Base-by-base conservation (phyloP, 495 filamentous ascomycete species). In the Aspergillus nidulans region DNA sequence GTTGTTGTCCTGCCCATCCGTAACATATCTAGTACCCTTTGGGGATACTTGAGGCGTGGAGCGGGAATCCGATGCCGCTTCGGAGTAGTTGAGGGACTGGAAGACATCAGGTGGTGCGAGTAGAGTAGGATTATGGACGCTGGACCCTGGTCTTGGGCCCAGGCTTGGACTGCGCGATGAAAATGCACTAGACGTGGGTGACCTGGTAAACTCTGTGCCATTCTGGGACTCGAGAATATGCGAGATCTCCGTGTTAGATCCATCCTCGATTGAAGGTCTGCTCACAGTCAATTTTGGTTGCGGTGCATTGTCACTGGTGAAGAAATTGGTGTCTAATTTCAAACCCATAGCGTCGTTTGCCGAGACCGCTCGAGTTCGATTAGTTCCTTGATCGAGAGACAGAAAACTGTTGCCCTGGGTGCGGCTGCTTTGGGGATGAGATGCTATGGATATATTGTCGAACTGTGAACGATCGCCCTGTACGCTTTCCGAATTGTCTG, bases 351-450 rank as follows among this genome's bases (percentile, higher is more conserved):
- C 81, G 71, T 85, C 84, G 60, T 86, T 89, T 26, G 85, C 77
- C 30, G 87, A 89, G 20, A 87, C 85, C 32, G 87, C 85, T 49
- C 87, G 74, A 49, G 64, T 59, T 25, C 80, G 73, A 24, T 61
- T 67, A 20, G 56, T 60, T 44, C 58, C 69, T 38, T 64, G 64
- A 32, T 55, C 56, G 8, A 70, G 68, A 1, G 77, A 69, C 19
- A 73, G 56, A 19, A 63, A 67, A 24, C 64, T 60, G 19, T 54
- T 63, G 26, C 52, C 56, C 28, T 57, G 51, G 58, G 62, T 60
- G 39, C 61, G 60, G 46, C 60, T 57, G 39, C 56, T 67, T 43
- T 64, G 62, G 36, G 82, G 76, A 60, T 77, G 75, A 9, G 81
- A 80, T 55, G 69, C 39, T 44, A 77, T 70, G 1, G 78, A 82